Percentiles rank a stretch among this genome's conserved stretches.
These are phyloP conservation scores for Raphanus hybrid DNA, from an alignment of 441 rosid species.

Conservation along the genomic window DNA sequence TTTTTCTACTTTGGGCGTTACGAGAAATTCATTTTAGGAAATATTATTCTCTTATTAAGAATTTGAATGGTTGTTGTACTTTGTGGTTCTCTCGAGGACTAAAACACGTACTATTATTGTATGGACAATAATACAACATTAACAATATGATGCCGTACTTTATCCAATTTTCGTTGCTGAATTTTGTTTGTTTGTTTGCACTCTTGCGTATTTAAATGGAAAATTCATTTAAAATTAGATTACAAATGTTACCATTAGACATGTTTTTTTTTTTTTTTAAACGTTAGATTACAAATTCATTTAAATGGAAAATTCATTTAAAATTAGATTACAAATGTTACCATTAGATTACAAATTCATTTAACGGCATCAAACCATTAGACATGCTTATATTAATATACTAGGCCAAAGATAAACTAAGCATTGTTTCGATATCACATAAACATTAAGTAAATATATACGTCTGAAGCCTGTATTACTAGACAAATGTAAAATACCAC, in stretches of 20 bases:
- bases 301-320: too few relatives aligned
- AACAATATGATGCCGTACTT: background rate
- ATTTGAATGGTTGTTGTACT: background rate
- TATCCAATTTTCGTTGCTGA: background rate
- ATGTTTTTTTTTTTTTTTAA: too few relatives aligned
- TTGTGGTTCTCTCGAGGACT: background rate
- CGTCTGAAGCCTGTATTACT: background rate
- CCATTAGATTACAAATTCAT: too few relatives aligned
- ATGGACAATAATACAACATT: constrained; percentile 5
- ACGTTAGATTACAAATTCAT: too few relatives aligned
- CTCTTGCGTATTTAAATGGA: background rate
- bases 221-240: background rate
- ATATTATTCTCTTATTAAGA: background rate
- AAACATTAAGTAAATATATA: background rate
- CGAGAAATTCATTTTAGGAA: background rate
- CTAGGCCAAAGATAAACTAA: background rate
- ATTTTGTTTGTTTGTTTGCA: constrained; percentile 8
- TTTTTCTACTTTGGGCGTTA: background rate
- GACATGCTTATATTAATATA: too few relatives aligned
- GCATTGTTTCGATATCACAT: background rate
- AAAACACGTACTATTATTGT: background rate
- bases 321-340: too few relatives aligned
- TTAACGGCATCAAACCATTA: too few relatives aligned
- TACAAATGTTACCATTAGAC: background rate
- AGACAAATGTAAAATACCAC: background rate